Percentiles rank a stretch among this genome's conserved stretches.
Evolutionary conservation across 1,139 yeast species (phyloP).

Genomic region (Protomyces lactucae-debilis): DNA sequence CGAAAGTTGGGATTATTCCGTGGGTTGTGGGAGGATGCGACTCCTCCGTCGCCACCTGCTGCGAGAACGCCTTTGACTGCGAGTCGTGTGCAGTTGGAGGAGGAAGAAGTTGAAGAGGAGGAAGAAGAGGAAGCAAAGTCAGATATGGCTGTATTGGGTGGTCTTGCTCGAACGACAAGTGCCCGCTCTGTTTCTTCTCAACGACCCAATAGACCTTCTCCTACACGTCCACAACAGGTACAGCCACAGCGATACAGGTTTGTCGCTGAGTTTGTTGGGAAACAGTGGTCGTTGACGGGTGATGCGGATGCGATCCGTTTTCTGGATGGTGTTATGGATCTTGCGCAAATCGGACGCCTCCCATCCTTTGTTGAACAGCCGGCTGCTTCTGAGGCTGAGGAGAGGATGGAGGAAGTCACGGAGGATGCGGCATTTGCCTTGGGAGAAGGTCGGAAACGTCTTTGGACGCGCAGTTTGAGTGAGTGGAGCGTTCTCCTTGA

Average conservation of each 20-base stretch:
- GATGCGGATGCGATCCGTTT: constrained; percentile 25
- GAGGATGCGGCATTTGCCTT: not conserved
- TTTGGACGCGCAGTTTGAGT: constrained; percentile 22
- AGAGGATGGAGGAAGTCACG: not conserved
- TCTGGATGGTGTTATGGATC: constrained; percentile 21
- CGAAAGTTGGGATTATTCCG: constrained; percentile 13
- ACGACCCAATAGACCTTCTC: not conserved
- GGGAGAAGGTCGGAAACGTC: constrained; percentile 8
- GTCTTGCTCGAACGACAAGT: not conserved
- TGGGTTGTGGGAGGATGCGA: constrained; percentile 20
- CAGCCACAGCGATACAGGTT: constrained; percentile 10
- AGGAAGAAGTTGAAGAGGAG: not conserved
- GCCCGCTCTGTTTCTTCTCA: not conserved
- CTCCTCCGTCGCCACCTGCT: not conserved
- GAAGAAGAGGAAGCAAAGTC: not conserved
- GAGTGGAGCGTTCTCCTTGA: constrained; percentile 20
- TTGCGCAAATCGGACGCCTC: constrained; percentile 12
- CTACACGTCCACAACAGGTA: not conserved
- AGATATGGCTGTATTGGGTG: not conserved
- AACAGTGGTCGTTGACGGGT: constrained; percentile 23
- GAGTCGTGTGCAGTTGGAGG: not conserved
- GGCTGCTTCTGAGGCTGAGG: not conserved
- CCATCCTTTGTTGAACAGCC: constrained; percentile 4
- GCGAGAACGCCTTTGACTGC: not conserved
- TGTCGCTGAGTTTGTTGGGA: constrained; percentile 21